These are phyloP conservation scores for Ascocoryne sarcoides DNA, from an alignment of 2,329 filamentous ascomycete species.

Conservation along the genomic window DNA sequence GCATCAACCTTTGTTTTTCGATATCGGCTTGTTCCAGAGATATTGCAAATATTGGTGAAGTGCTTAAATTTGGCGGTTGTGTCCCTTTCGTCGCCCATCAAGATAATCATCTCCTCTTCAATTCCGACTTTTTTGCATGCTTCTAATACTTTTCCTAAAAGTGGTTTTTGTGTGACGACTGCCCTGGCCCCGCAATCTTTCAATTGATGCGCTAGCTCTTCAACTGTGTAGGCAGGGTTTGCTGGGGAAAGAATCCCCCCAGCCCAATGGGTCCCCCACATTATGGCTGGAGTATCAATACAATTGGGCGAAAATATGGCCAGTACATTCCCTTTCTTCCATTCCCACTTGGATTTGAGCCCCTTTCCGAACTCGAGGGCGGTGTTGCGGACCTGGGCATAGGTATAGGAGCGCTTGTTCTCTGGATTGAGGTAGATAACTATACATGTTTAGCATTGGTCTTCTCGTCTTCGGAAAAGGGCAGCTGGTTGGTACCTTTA, in stretches of 20 bases:
- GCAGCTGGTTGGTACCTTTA: slow-evolving; percentile 65
- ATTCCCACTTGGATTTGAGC: slow-evolving; percentile 63
- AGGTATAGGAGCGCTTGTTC: slow-evolving; percentile 61
- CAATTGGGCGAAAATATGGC: slow-evolving; percentile 77
- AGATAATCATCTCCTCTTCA: slow-evolving; percentile 59
- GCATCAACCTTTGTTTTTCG: slow-evolving; percentile 56
- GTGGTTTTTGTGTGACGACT: slow-evolving; percentile 62
- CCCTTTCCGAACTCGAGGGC: slow-evolving; percentile 74
- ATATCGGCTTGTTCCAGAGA: slow-evolving; percentile 48
- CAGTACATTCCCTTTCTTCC: slow-evolving; percentile 77
- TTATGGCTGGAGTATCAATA: slow-evolving; percentile 71
- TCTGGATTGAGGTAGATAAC: slow-evolving; percentile 72
- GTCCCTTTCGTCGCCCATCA: slow-evolving; percentile 57
- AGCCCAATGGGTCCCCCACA: slow-evolving; percentile 74
- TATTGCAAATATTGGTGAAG: slow-evolving; percentile 61
- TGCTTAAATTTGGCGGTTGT: neutral
- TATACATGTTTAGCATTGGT: slow-evolving; percentile 30
- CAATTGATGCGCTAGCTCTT: slow-evolving; percentile 79
- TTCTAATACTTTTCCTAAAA: slow-evolving; percentile 54
- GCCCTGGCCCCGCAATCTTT: slow-evolving; percentile 67
- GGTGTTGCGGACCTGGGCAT: slow-evolving; percentile 52
- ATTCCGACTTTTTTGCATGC: slow-evolving; percentile 66
- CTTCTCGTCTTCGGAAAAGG: neutral
- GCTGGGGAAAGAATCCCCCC: slow-evolving; percentile 77
- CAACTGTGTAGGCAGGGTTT: slow-evolving; percentile 77